These are phyloP conservation scores for Candida montana DNA, from an alignment of 805 yeast genomes.

Conservation along the genomic window DNA sequence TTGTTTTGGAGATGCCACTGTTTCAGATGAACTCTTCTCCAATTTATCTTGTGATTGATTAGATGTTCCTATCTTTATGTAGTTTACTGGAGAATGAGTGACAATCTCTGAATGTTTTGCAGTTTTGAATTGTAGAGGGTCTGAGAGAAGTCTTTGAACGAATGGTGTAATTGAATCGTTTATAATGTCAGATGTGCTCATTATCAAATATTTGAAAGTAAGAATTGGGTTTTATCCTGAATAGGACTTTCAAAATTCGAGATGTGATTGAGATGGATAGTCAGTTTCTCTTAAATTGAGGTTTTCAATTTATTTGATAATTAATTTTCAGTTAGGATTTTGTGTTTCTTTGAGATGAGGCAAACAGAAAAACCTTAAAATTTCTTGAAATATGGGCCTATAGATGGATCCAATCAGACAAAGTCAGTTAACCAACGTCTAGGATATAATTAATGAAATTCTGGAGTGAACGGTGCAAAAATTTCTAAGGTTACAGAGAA, in stretches of 20 bases:
- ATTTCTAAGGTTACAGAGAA: no score
- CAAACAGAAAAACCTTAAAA: background rate
- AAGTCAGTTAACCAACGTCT: no score
- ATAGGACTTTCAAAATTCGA: no score
- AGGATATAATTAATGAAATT: no score
- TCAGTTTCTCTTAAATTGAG: background rate
- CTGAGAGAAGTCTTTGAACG: conserved; percentile 54
- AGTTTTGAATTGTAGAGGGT: conserved; percentile 58
- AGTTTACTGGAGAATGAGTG: conserved; percentile 41
- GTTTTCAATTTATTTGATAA: no score
- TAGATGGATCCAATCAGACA: no score
- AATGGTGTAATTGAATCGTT: conserved; percentile 43
- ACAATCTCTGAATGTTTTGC: conserved; percentile 52
- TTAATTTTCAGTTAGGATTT: background rate
- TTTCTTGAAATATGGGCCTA: background rate
- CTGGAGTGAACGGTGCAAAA: no score
- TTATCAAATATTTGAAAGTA: no score
- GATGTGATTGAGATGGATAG: background rate
- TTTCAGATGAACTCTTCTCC: background rate
- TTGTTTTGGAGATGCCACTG: background rate
- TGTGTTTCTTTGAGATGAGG: background rate
- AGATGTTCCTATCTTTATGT: conserved; percentile 30
- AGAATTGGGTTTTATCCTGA: no score
- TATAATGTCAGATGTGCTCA: conserved; percentile 23
- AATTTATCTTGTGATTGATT: conserved; percentile 3